Percentiles rank a stretch among this genome's conserved stretches.
These are phyloP conservation scores for Erigeron canadensis DNA, from an alignment of 129 eudicot species.

Conservation along the genomic window DNA sequence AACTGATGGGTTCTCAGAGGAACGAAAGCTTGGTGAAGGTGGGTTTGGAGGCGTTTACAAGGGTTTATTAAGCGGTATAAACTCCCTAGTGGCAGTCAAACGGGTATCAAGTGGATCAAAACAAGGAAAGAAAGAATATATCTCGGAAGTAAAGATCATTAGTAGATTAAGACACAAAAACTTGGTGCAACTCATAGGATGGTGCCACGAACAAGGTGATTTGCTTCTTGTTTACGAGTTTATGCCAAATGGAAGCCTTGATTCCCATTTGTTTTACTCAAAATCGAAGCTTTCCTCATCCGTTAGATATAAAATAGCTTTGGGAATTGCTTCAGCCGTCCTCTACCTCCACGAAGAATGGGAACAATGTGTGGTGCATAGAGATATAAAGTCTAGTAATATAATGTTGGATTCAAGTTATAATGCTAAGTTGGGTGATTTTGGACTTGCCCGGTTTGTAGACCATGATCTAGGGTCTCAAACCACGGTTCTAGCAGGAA, in stretches of 20 bases:
- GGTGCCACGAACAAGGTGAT: conserved; percentile 55
- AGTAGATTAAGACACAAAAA: conserved; percentile 44
- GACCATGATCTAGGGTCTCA: conserved; percentile 55
- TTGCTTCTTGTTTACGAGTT: conserved; percentile 59
- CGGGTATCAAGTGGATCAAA: conserved; percentile 46
- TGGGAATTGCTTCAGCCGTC: conserved; percentile 42
- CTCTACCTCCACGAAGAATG: conserved; percentile 57
- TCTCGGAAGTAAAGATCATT: conserved; percentile 47
- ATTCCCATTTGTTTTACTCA: conserved; percentile 40
- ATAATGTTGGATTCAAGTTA: conserved; percentile 50
- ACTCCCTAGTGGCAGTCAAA: conserved; percentile 40
- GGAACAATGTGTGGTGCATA: conserved; percentile 59
- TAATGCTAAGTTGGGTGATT: conserved; percentile 54
- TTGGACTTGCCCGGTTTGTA: conserved; percentile 50
- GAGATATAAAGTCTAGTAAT: conserved; percentile 50
- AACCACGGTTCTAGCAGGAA: conserved; percentile 50
- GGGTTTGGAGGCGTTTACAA: conserved; percentile 61
- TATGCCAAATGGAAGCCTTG: conserved; percentile 61
- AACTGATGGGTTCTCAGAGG: conserved; percentile 41
- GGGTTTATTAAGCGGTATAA: conserved; percentile 33
- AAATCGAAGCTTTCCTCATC: conserved; percentile 27
- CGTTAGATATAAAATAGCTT: conserved; percentile 46
- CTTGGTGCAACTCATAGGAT: conserved; percentile 53
- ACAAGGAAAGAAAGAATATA: conserved; percentile 52
- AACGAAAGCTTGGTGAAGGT: conserved; percentile 57